Conservation (phyloP, 345 rosid species). For the Gossypium sturtianum region DNA sequence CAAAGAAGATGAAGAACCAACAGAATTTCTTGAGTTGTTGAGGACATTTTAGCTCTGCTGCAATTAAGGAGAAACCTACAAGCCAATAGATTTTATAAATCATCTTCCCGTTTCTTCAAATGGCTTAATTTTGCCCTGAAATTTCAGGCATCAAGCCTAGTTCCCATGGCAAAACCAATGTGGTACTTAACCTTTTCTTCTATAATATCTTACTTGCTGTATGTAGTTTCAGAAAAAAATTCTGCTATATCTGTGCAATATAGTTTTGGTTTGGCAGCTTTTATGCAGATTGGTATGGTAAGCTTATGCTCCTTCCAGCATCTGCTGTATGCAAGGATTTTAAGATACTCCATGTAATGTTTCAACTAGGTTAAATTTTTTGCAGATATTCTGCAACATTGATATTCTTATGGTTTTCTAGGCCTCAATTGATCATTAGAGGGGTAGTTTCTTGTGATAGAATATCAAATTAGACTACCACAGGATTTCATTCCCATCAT, state of each 20-base stretch:
- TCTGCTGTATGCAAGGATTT: neutral
- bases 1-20: conserved; percentile 74
- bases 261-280: neutral
- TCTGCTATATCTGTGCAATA: neutral
- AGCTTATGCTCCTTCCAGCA: neutral
- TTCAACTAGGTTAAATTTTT: neutral
- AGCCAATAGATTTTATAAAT: conserved; percentile 15
- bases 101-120: conserved; percentile 17
- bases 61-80: conserved; percentile 20
- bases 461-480: neutral
- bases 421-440: conserved; percentile 1
- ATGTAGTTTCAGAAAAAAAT: neutral
- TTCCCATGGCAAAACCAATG: conserved; percentile 20
- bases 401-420: neutral
- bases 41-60: conserved; percentile 34
- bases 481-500: neutral
- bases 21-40: conserved; percentile 58
- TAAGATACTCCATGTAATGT: neutral
- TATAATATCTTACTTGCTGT: neutral
- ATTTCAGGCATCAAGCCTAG: conserved; percentile 16
- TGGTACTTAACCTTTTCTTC: conserved; percentile 22
- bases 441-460: conserved; percentile 1
- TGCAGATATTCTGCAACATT: neutral
- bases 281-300: neutral
- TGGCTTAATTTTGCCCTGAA: conserved; percentile 12